Evolutionary conservation across 495 filamentous ascomycete species (phyloP), one percentile per base, ranked within the genome.

Genomic region (Aeminium ludgeri): DNA sequence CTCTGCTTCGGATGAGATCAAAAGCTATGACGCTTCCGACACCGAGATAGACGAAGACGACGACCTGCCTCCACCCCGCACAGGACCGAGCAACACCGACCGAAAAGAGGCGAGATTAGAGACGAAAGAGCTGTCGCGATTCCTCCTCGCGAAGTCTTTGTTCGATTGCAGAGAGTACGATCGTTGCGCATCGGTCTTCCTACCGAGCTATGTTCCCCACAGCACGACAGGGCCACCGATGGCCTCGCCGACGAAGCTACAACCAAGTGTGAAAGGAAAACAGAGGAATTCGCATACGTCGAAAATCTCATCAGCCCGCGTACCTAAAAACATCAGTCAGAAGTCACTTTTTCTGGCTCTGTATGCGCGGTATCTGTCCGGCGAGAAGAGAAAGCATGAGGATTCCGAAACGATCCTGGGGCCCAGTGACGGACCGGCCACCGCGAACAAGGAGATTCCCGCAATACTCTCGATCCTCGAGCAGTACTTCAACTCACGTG

Each of bases 321-420:
- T 63, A 20, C 38, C 55, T 1, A 54, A 55, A 35, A 65, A 66
- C 27, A 53, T 93, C 41, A 93, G 86, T 58, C 83, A 93, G 55
- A 87, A 84, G 54, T 79, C 85, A 12, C 55, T 93, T n/a, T 99
- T 99, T 54, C 66, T 99, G 28, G 78, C 84, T 0, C 65, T 96
- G 11, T 99, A 99, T 49, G 81, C 91, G 16, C 91, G 84, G 45
- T 86, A 80, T 52, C 70, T 99, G 40, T 77, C 87, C 1, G 91
- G 91, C 2, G 91, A 96, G 64, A 99, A 99, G 64, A 73, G 80
- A 38, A 92, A 83, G 58, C 80, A 94, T 55, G 91, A 99, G 54
- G 91, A 95, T 25, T 81, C 81, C 19, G 91, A 99, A 62, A 96
- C 94, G 84, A 80, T 99, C 6, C 68, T 99, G 57, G 91, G 91